Evolutionary conservation across 805 yeast genomes (phyloP).

Genomic region (Wickerhamomyces hampshirensis): DNA sequence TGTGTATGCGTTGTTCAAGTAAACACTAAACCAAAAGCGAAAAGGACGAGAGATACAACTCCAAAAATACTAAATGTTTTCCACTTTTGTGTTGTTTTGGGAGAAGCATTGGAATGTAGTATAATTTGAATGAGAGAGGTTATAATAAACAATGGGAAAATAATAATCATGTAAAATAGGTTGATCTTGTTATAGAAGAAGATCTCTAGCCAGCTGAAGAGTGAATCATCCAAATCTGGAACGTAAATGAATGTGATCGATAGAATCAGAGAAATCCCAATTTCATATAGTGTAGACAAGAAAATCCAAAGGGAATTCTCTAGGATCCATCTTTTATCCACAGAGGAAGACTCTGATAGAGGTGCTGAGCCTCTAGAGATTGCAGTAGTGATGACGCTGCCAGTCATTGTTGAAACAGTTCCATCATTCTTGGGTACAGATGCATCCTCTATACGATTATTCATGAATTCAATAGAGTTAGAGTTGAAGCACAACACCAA

Average conservation of each 20-base stretch:
- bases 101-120: slow-evolving; percentile 9
- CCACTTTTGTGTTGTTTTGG: slow-evolving; percentile 3
- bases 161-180: slow-evolving; percentile 25
- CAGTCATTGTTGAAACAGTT: slow-evolving; percentile 1
- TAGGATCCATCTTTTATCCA: slow-evolving; percentile 10
- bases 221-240: slow-evolving; percentile 28
- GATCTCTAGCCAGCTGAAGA: slow-evolving; percentile 27
- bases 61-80: slow-evolving; percentile 3
- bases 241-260: slow-evolving; percentile 38
- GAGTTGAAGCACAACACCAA: no score
- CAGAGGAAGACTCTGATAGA: slow-evolving; percentile 1
- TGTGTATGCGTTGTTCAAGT: no score
- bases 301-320: slow-evolving; percentile 15
- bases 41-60: slow-evolving; percentile 13
- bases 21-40: slow-evolving; percentile 19
- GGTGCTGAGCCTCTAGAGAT: slow-evolving; percentile 10
- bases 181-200: slow-evolving; percentile 29
- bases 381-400: slow-evolving; percentile 11
- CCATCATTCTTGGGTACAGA: background rate
- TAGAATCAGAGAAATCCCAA: slow-evolving; percentile 31
- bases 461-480: no score
- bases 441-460: no score
- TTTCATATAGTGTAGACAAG: slow-evolving; percentile 18
- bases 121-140: slow-evolving; percentile 11
- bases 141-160: slow-evolving; percentile 27